Evolutionary conservation across 768 basidiomycete species (phyloP), one percentile per base, ranked within the genome.

Genomic region (Boletus reticuloceps): DNA sequence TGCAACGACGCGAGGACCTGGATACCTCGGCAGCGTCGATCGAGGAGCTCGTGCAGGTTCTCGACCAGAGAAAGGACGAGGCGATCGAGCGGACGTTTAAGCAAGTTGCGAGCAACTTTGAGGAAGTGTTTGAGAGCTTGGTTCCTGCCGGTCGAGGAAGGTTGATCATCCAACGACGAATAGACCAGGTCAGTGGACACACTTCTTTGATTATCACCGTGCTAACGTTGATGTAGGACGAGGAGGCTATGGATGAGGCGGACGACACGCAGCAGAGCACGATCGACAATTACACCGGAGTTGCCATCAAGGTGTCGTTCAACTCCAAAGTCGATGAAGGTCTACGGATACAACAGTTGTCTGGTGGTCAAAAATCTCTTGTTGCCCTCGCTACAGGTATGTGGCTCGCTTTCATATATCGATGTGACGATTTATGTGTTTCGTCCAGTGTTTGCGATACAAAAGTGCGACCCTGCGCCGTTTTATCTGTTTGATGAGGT

Each of bases 401-500:
- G 56, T 74, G 58, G 12, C 14, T 7, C 11, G 39, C 14, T 49
- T 22, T 48, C 3, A 10, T 27, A 48, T 22, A 8, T 27, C 16
- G 34, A 41, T 7, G 13, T n/a, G 20, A 47, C 12, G 9, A 36
- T 49, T 62, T 20, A 69, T 47, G 10, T 10, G 31, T 20, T 41
- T 17, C 13, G n/a, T 32, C 45, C 65, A 91, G 95, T 99, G 25
- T 98, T 99, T 65, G 94, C 96, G 16, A 98, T 98, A 61, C 97
- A 99, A 73, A 98, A 97, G 73, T 98, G 96, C 68, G 97, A 99
- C 65, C 97, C 97, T 2, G 96, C 97, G 0, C 97, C 97, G 2
- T 99, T 99, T 77, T 98, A 98, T 72, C 79, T 99, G n/a, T 98
- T 99, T 64, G 97, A 99, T 68, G 97, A 98, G 78, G 88, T 87